Evolutionary conservation across 2,329 filamentous ascomycete genomes (phyloP).

Genomic region (Tympanopsis confertula): DNA sequence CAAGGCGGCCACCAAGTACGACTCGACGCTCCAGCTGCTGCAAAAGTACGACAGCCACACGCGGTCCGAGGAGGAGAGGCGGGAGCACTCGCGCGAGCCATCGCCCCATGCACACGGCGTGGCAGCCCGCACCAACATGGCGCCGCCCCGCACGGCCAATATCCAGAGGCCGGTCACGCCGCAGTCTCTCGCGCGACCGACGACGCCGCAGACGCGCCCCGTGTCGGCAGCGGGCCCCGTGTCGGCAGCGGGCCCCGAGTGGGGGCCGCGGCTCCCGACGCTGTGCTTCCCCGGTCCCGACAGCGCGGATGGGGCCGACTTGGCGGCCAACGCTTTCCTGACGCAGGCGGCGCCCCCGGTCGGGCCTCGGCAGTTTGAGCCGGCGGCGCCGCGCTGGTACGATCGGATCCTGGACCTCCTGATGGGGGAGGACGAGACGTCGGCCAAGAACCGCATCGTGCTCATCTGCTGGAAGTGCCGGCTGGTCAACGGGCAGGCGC

Average conservation of each 20-base stretch:
- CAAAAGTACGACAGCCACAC: slow-evolving; percentile 69
- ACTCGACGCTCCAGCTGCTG: slow-evolving; percentile 82
- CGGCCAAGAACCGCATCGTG: slow-evolving; percentile 78
- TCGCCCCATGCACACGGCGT: slow-evolving; percentile 8
- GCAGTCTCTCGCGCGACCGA: slow-evolving; percentile 9
- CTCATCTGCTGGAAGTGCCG: slow-evolving; percentile 74
- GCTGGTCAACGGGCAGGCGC: slow-evolving; percentile 89
- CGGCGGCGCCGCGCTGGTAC: slow-evolving; percentile 54
- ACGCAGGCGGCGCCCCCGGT: slow-evolving; percentile 11
- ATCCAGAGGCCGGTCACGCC: slow-evolving; percentile 29
- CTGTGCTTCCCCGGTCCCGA: slow-evolving; percentile 8
- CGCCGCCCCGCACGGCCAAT: slow-evolving; percentile 52
- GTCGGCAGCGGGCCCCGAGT: slow-evolving; percentile 5
- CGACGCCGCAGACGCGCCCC: slow-evolving; percentile 11
- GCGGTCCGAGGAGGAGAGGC: slow-evolving; percentile 2
- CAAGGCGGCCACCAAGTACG: slow-evolving; percentile 89
- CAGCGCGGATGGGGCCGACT: slow-evolving; percentile 36
- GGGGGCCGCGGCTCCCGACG: slow-evolving; percentile 5
- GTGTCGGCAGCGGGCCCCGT: slow-evolving; percentile 10
- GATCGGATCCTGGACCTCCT: slow-evolving; percentile 86
- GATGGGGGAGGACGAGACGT: slow-evolving; percentile 87
- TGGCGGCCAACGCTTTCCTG: slow-evolving; percentile 61
- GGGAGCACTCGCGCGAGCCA: slow-evolving; percentile 7
- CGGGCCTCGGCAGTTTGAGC: slow-evolving; percentile 9
- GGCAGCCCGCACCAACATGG: slow-evolving; percentile 28